Percentiles rank a stretch among this genome's conserved stretches.
These are phyloP conservation scores for Colletotrichum agaves DNA, from an alignment of 2,329 filamentous ascomycete genomes.

Conservation along the genomic window DNA sequence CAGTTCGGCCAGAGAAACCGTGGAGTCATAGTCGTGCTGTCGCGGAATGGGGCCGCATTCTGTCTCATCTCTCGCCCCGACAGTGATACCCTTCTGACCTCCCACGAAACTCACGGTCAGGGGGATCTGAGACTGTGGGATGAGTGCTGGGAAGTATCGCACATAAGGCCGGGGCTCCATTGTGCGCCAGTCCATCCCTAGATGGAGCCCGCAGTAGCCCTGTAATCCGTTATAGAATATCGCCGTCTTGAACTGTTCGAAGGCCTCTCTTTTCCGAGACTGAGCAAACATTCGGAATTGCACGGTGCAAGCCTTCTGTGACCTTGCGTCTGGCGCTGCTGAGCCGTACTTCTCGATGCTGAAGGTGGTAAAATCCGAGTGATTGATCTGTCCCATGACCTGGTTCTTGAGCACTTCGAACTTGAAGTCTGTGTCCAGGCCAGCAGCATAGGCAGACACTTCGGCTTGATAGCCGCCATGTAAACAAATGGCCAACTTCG, in stretches of 20 bases:
- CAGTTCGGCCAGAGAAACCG: not conserved
- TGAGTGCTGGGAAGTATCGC: conserved; percentile 47
- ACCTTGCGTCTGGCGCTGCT: conserved; percentile 39
- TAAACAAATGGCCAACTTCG: conserved; percentile 53
- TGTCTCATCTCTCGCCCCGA: not conserved
- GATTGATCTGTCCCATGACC: conserved; percentile 41
- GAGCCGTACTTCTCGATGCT: conserved; percentile 46
- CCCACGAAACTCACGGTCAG: conserved; percentile 41
- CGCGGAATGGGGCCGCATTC: not conserved
- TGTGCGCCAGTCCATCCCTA: conserved; percentile 50
- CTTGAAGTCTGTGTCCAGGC: conserved; percentile 43
- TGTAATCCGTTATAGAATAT: conserved; percentile 47
- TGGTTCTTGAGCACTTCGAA: conserved; percentile 43
- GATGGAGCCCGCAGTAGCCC: conserved; percentile 47
- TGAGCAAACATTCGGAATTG: conserved; percentile 55
- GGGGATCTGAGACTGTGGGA: conserved; percentile 18
- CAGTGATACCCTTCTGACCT: conserved; percentile 20
- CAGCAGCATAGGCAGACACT: conserved; percentile 40
- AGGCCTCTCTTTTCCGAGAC: conserved; percentile 41
- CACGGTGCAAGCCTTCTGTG: conserved; percentile 52
- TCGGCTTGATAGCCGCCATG: conserved; percentile 52
- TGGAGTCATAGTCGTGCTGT: conserved; percentile 10
- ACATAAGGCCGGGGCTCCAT: conserved; percentile 47
- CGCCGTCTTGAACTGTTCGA: conserved; percentile 39
- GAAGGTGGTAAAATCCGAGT: conserved; percentile 42